Evolutionary conservation across 2,329 filamentous ascomycete species (phyloP), one percentile per base, ranked within the genome.

Genomic region (Stylonectria norvegica): DNA sequence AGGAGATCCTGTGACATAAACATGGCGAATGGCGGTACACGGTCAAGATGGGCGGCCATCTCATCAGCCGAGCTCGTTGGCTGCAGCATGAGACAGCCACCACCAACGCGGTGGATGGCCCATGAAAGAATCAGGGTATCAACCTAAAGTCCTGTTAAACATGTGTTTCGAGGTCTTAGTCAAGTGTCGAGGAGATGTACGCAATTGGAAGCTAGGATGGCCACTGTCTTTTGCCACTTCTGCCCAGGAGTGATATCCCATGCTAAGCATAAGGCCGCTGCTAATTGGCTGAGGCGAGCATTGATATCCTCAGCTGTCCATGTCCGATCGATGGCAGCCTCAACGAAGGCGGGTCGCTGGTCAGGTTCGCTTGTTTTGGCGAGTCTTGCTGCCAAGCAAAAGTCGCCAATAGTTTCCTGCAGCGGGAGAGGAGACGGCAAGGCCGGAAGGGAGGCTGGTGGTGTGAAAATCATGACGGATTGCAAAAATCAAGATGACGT

Each of bases 101-200:
- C 40, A 18, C 35, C 35, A 25, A 39, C 15, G 18, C 40, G 40
- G 16, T 43, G 40, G 34, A 43, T 38, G 15, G 40, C 40, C 40
- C 40, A 43, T 19, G 25, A 29, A 14, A 38, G 35, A 9, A 29
- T 38, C 20, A 43, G 18, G 27, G 22, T 33, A 17, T 43, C 40
- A 14, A 43, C 28, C 40, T 43, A 33, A 16, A 20, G 17, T 10
- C 27, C 9, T 18, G 12, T 34, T 16, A 16, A 16, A 32, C 19
- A 18, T 16, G 8, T 15, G 14, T 30, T 15, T 15, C 27, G 27
- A 30, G 27, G 27, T 10, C 15, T 12, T 7, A 25, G 22, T 25
- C 14, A 30, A 30, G 9, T 30, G 14, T 30, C 14, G 27, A 30
- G 27, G 15, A 30, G 9, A 30, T 14, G 9, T 30, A 30, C 27